Percentiles rank a stretch among this genome's conserved stretches.
Conservation (phyloP, 805 yeast genomes). For the Kluyveromyces lactis region DNA sequence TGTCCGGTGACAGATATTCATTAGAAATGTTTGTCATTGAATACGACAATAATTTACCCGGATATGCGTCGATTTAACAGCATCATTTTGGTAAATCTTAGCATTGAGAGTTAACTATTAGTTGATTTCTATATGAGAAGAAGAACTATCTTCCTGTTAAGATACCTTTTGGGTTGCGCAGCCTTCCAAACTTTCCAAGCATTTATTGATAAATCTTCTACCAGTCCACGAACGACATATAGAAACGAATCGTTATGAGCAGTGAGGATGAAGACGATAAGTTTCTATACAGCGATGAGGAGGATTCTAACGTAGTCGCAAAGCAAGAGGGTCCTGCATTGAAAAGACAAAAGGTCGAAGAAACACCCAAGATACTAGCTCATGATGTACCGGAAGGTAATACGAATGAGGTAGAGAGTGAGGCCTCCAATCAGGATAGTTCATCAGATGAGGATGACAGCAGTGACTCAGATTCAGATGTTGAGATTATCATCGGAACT, state of each 20-base stretch:
- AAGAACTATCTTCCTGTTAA: too few relatives aligned
- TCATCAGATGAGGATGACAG: slow-evolving; percentile 39
- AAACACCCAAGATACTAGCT: background rate
- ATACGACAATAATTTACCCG: too few relatives aligned
- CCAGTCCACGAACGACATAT: too few relatives aligned
- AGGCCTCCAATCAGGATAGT: slow-evolving; percentile 20
- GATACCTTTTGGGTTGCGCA: too few relatives aligned
- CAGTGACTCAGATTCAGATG: slow-evolving; percentile 50
- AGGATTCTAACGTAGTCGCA: slow-evolving; percentile 1
- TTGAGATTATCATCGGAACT: slow-evolving; percentile 72
- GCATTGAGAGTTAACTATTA: too few relatives aligned
- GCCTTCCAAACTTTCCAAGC: too few relatives aligned
- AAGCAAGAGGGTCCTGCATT: background rate
- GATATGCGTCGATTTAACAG: too few relatives aligned
- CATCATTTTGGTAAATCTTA: too few relatives aligned
- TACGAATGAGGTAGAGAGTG: slow-evolving; percentile 12
- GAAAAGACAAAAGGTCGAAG: slow-evolving; percentile 8
- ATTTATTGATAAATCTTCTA: too few relatives aligned
- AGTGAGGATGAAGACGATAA: slow-evolving; percentile 30
- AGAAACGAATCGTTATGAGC: slow-evolving; percentile 11
- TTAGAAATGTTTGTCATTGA: too few relatives aligned
- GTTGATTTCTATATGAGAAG: too few relatives aligned
- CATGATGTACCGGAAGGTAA: slow-evolving; percentile 3
- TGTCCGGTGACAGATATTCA: too few relatives aligned
- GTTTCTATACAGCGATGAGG: slow-evolving; percentile 29